Evolutionary conservation across 169 alveolate genomes (phyloP).

Genomic region (Plasmodium inui): DNA sequence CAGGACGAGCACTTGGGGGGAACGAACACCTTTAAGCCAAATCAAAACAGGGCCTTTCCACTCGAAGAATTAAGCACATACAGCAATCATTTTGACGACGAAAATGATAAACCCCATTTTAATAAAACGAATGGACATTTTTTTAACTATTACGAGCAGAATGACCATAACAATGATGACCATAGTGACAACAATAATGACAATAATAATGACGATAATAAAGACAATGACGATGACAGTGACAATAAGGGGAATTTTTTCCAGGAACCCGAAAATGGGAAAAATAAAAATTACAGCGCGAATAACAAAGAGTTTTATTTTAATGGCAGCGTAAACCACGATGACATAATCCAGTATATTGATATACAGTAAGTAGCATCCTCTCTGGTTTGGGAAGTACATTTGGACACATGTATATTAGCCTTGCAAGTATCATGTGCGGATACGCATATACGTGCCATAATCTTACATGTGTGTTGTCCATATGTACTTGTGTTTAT

Average conservation of each 20-base stretch:
- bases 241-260: neutral
- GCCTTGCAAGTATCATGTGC: neutral
- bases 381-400: neutral
- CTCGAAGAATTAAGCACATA: constrained; percentile 7
- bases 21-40: neutral
- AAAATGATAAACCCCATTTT: constrained; percentile 20
- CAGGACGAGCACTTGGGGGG: neutral
- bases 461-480: neutral
- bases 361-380: constrained; percentile 27
- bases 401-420: neutral
- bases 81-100: constrained; percentile 7
- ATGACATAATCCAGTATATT: constrained; percentile 50
- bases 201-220: neutral
- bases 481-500: neutral
- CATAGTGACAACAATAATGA: neutral
- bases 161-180: too few species aligned
- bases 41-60: constrained; percentile 5
- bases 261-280: neutral
- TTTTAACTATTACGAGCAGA: constrained; percentile 10
- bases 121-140: constrained; percentile 1
- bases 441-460: neutral
- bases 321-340: constrained; percentile 39
- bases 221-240: neutral
- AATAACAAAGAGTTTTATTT: constrained; percentile 2
- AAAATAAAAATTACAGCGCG: neutral